Evolutionary conservation across 192 early-diverging fungal genomes (phyloP), one percentile per base, ranked within the genome.

Genomic region (Diversispora eburnea): DNA sequence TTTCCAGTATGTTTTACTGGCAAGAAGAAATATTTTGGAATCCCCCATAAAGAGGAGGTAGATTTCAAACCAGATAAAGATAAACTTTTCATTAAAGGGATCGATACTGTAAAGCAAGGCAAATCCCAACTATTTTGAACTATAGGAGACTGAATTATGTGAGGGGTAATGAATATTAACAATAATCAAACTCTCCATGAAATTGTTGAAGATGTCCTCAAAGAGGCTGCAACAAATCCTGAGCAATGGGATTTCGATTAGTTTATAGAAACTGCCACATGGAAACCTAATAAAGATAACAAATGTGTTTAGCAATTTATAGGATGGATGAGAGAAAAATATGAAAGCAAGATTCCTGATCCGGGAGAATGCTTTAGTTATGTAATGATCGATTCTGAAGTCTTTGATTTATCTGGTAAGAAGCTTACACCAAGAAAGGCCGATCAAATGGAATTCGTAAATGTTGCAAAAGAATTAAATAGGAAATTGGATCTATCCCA

Each of bases 1-100:
- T 57, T 70, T 70, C 54, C 41, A 9, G 55, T 70, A n/a, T 55
- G 25, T 20, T 70, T 70, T 70, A 42, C 54, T 57, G 39, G 68
- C 4, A 70, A 70, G 13, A 70, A 70, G 48, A 57, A 68, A 52
- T 68, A 68, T 15, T 68, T 54, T 6, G 19, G 49, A 46, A 8
- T 68, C 3, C 4, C 3, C 13, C 67, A 68, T 68, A 15, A 68
- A 54, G 15, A 68, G 1, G 22, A 20, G 8, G 2, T 54, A 19
- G 20, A 68, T 33, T 68, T 68, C 7, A 68, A 22, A 8, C 49
- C 67, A 68, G 48, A 54, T 51, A 68, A 68, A 6, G 25, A 33
- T 33, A 33, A 33, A 33, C 67, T 68, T 8, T 68, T 68, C 33
- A 68, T 22, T 1, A 49, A 33, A 68, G 67, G 49, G 3, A 54